Base-by-base conservation (phyloP, 306 rosid genomes). In the Cucumis hystrix region DNA sequence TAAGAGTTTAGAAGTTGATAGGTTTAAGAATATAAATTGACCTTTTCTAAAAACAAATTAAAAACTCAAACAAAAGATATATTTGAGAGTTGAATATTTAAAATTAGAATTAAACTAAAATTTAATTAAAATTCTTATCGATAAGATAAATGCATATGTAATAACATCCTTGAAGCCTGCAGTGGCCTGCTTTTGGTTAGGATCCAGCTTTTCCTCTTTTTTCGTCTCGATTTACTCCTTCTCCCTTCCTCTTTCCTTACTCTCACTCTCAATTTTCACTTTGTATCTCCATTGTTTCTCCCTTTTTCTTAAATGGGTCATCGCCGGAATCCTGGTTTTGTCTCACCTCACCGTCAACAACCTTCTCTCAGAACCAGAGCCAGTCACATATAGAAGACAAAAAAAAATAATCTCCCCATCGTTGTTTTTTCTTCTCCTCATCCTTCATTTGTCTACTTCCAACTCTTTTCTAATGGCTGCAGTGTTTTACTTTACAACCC, bases 291-390 rank as follows among this genome's bases (percentile, higher is more conserved):
- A 5, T 40, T 14, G 47, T 63, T 75, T 56, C 12, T 35, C 41
- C 4, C 55, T 12, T 15, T 57, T 49, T 66, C n/a, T n/a, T 39
- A 4, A 14, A 89, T 90, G 97, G 91, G 79, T 45, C 21, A 59
- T 80, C 74, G 65, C 84, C 84, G 88, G 88, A 40, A 71, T 80
- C 81, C 75, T 54, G 18, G 55, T 54, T 33, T 67, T 71, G 85
- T 69, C 30, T 41, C 65, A 73, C 39, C n/a, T 21, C 76, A 30
- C 60, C 30, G 41, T 81, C 79, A 82, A 12, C 37, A 76, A 28
- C 79, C 82, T 17, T 17, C 76, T 6, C 49, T 75, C 61, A 21
- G 17, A 67, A 65, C 78, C 61, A 21, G 20, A 62, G 54, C 80
- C 82, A 25, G 67, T 33, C 7, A 66, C 64, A 10, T 18, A 37